Evolutionary conservation across 177 flowering plant genomes (phyloP).

Genomic region (Vitis hybrid): DNA sequence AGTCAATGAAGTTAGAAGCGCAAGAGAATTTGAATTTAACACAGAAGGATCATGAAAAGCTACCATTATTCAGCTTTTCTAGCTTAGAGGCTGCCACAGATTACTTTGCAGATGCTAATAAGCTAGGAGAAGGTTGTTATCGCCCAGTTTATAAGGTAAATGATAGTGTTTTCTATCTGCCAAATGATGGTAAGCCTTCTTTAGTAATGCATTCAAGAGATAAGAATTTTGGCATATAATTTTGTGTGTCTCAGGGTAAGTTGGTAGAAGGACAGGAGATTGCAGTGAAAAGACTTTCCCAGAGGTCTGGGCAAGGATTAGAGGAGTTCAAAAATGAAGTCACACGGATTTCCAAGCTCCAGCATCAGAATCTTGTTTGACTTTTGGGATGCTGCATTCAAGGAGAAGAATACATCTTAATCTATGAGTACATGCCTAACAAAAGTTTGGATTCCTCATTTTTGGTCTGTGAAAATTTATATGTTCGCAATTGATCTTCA

Average conservation of each 20-base stretch:
- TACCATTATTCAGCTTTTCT: no score
- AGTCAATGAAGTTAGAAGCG: no score
- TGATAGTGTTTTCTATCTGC: background rate
- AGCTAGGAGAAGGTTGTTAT: background rate
- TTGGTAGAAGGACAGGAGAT: slow-evolving; percentile 9
- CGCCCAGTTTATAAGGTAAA: slow-evolving; percentile 3
- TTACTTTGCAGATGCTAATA: background rate
- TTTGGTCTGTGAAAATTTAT: background rate
- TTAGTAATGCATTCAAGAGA: no score
- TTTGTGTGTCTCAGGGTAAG: background rate
- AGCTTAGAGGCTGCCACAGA: background rate
- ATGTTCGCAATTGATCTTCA: no score
- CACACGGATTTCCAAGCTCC: background rate
- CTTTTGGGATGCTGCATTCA: slow-evolving; percentile 13
- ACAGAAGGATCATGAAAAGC: no score
- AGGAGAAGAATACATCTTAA: slow-evolving; percentile 6
- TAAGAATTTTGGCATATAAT: no score
- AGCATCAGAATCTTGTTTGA: slow-evolving; percentile 6
- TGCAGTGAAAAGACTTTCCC: slow-evolving; percentile 13
- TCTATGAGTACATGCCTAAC: slow-evolving; percentile 13
- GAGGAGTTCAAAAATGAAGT: slow-evolving; percentile 11
- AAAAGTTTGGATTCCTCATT: slow-evolving; percentile 11
- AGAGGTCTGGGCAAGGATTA: background rate
- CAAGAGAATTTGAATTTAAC: no score
- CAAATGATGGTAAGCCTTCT: no score